Conservation (phyloP, 345 rosid genomes). For the Streptanthus diversifolius region DNA sequence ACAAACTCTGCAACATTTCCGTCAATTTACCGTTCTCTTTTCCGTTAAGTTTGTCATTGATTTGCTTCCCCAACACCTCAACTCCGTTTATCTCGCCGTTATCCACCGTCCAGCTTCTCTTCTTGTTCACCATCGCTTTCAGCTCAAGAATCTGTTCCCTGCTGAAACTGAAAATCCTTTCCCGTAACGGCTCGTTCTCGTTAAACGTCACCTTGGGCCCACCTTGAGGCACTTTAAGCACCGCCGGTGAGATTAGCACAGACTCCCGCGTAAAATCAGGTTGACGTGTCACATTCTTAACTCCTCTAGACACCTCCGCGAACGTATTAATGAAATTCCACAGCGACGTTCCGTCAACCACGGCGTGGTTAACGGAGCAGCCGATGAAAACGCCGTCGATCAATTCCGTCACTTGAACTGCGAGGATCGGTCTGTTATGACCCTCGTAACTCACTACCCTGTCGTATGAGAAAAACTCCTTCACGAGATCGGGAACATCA, state of each 20-base stretch:
- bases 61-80: conserved; percentile 64
- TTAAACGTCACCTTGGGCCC: conserved; percentile 76
- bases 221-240: conserved; percentile 58
- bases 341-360: conserved; percentile 79
- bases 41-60: conserved; percentile 46
- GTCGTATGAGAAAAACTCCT: conserved; percentile 59
- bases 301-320: conserved; percentile 64
- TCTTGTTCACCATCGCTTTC: conserved; percentile 56
- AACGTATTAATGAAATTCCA: conserved; percentile 93
- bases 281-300: conserved; percentile 32
- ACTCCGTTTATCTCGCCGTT: conserved; percentile 39
- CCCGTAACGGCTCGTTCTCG: conserved; percentile 61
- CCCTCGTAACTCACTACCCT: conserved; percentile 69
- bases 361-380: conserved; percentile 74
- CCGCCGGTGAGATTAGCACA: conserved; percentile 59
- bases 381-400: conserved; percentile 77
- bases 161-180: conserved; percentile 82
- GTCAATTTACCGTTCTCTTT: conserved; percentile 36
- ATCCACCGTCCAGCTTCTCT: conserved; percentile 6
- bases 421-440: conserved; percentile 64
- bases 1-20: conserved; percentile 40
- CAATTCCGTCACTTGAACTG: conserved; percentile 82
- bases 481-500: conserved; percentile 55
- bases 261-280: conserved; percentile 71
- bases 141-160: conserved; percentile 59